Evolutionary conservation across 306 rosid genomes (phyloP), one percentile per base, ranked within the genome.

Genomic region (Dicorynia guianensis): DNA sequence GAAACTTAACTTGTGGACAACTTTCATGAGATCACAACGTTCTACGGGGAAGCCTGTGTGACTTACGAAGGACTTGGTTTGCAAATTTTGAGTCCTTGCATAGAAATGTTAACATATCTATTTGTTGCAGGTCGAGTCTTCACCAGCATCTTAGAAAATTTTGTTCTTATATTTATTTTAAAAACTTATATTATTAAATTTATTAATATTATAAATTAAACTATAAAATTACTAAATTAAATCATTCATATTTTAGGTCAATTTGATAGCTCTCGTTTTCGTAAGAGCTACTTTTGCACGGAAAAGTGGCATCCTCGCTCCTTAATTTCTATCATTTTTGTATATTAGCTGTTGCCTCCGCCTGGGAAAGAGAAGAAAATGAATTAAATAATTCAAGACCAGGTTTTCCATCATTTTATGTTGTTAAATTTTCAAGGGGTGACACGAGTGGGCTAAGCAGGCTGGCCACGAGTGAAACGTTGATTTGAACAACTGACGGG

Each of bases 1-100:
- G 77, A 90, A 96, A 85, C 99, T 96, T 74, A 96, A 98, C 92
- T 92, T 92, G 89, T 64, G 92, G 80, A 96, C 99, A n/a, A 80
- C 82, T 81, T 82, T 89, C 17, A 95, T 92, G 97, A 95, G 90
- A 77, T 89, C 82, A 82, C 97, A 81, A 49, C 97, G 99, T 76
- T 85, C 97, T 38, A 77, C 83, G 85, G 99, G 97, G 92, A 88
- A 76, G 97, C 77, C 78, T 40, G 63, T 75, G 11, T 34, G 59
- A 42, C 20, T 71, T 52, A 42, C 8, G 14, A 38, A 66, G 49
- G 59, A 25, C 47, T 43, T 69, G 47, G 65, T 20, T 77, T 81
- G 18, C 59, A 63, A 76, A 68, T 81, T 43, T 12, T 61, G 9
- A 46, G 62, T 42, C 35, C 18, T 49, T 74, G 52, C 58, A 7